These are phyloP conservation scores for Loxodes magnus DNA, from an alignment of 73 alveolate species.

Conservation along the genomic window DNA sequence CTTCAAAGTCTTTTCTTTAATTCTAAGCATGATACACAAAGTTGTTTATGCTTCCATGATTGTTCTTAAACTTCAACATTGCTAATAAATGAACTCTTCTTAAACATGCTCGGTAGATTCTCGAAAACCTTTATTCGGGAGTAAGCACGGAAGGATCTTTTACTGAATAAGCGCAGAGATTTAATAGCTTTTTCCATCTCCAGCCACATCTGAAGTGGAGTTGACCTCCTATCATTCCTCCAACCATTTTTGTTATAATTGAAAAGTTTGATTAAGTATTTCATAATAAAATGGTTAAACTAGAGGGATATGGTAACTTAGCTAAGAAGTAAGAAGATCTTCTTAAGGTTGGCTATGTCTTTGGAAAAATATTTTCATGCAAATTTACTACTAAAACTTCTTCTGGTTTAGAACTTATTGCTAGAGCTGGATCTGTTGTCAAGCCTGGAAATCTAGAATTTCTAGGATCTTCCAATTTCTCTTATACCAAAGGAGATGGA, in stretches of 20 bases:
- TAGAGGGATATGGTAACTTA: too few relatives aligned
- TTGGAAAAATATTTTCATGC: too few relatives aligned
- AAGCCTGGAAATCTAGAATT: too few relatives aligned
- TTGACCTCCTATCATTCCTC: slow-evolving; percentile 14
- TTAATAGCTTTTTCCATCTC: slow-evolving; percentile 8
- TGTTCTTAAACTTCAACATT: not conserved
- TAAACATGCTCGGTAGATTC: slow-evolving; percentile 8
- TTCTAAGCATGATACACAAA: not conserved
- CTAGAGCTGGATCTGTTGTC: too few relatives aligned
- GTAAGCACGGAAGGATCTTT: slow-evolving; percentile 14
- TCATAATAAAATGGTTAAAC: too few relatives aligned
- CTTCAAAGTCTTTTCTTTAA: not conserved
- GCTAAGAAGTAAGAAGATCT: too few relatives aligned
- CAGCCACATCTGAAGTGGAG: slow-evolving; percentile 9
- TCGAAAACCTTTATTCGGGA: not conserved
- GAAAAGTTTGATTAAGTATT: too few relatives aligned
- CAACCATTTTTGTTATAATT: slow-evolving; percentile 8
- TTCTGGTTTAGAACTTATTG: too few relatives aligned
- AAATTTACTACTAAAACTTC: too few relatives aligned
- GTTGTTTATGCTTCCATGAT: slow-evolving; percentile 1
- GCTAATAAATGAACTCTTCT: not conserved
- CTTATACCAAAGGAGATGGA: too few relatives aligned
- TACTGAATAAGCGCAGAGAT: slow-evolving; percentile 10
- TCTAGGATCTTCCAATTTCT: too few relatives aligned
- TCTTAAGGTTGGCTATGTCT: too few relatives aligned